phyloP scores from a whole-genome alignment of 495 filamentous ascomycete species.

The Rusavskia elegans region DNA sequence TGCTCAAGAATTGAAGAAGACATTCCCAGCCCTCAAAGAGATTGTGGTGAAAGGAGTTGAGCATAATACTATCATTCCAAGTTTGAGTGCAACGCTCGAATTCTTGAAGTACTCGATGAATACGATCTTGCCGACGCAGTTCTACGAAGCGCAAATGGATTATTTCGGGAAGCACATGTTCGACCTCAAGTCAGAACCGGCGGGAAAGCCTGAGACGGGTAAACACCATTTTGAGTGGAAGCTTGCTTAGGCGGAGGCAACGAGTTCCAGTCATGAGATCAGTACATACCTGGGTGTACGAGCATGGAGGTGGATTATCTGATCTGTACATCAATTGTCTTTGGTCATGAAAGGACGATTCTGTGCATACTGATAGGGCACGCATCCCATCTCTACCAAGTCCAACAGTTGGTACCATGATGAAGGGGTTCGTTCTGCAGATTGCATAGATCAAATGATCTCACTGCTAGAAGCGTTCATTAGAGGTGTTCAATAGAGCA shows the following conservation, averaged over 20 bases:
- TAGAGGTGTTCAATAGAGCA: no score
- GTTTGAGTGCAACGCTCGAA: constrained; percentile 48
- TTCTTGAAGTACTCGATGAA: constrained; percentile 51
- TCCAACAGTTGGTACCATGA: no score
- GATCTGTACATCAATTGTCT: no score
- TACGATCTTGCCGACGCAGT: constrained; percentile 44
- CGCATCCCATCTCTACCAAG: no score
- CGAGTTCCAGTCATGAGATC: not conserved
- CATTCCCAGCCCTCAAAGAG: constrained; percentile 35
- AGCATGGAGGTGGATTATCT: no score
- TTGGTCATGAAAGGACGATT: no score
- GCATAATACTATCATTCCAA: constrained; percentile 48
- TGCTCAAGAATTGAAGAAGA: constrained; percentile 34
- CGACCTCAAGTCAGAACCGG: constrained; percentile 34
- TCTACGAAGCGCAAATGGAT: constrained; percentile 63
- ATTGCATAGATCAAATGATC: no score
- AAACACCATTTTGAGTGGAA: constrained; percentile 46
- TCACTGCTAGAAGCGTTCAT: no score
- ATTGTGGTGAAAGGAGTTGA: constrained; percentile 40
- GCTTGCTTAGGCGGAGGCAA: constrained; percentile 16
- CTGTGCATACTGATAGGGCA: no score
- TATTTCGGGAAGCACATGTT: constrained; percentile 61
- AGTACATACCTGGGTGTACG: no score
- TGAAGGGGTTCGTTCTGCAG: no score
- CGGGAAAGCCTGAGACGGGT: constrained; percentile 31